Evolutionary conservation across 140 eudicot genomes (phyloP).

Genomic region (Bidens hawaiensis): DNA sequence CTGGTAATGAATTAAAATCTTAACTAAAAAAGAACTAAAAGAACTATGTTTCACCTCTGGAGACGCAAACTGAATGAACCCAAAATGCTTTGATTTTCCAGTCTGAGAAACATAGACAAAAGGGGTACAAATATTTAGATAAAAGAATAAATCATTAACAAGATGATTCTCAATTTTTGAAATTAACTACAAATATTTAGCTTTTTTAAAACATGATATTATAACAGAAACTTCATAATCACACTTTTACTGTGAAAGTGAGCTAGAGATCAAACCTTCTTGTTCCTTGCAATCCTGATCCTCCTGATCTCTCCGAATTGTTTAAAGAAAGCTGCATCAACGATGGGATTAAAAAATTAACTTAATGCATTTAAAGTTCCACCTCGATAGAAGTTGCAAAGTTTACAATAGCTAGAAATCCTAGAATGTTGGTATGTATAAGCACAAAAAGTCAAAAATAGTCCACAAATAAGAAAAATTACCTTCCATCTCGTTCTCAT

Average conservation of each 20-base stretch:
- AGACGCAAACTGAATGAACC: conserved; percentile 83
- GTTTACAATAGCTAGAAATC: background rate
- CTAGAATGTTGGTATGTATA: background rate
- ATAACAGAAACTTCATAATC: conserved; percentile 1
- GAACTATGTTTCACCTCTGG: conserved; percentile 56
- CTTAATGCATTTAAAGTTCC: background rate
- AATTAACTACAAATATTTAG: background rate
- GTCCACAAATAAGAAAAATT: background rate
- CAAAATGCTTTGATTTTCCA: conserved; percentile 91
- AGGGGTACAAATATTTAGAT: background rate
- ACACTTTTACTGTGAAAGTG: background rate
- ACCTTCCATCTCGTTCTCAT: conserved; percentile 96
- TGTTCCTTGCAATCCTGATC: conserved; percentile 70
- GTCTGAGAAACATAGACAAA: conserved; percentile 41
- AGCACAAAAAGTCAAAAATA: background rate
- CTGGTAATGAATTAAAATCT: background rate
- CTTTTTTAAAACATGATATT: background rate
- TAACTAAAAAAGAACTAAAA: background rate
- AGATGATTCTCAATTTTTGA: background rate
- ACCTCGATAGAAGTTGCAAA: background rate
- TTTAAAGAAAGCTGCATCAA: conserved; percentile 65
- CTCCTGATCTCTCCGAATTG: conserved; percentile 83
- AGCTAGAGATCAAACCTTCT: conserved; percentile 43
- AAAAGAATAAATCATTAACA: background rate
- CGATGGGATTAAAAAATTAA: background rate